These are phyloP conservation scores for Beauveria sp. DNA, from an alignment of 2,329 filamentous ascomycete species.

Conservation along the genomic window DNA sequence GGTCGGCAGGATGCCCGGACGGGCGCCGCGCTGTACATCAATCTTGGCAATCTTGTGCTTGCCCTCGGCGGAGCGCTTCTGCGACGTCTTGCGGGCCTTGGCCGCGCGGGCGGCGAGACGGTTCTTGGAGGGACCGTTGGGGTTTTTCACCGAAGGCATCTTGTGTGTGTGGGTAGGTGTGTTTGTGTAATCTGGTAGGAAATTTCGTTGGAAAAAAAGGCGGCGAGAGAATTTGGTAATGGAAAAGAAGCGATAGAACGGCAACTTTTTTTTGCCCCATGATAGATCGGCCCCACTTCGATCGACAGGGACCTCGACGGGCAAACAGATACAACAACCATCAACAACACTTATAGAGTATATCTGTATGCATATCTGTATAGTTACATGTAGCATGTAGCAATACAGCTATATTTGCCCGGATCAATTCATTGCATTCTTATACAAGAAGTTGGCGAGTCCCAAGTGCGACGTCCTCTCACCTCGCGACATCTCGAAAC, in stretches of 20 bases:
- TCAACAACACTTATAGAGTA: neutral
- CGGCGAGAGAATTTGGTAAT: neutral
- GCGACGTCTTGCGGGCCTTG: slow-evolving; percentile 34
- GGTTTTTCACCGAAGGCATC: slow-evolving; percentile 52
- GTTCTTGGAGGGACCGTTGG: slow-evolving; percentile 49
- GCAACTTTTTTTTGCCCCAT: slow-evolving; percentile 5
- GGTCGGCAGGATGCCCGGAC: slow-evolving; percentile 45
- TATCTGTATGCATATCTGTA: neutral
- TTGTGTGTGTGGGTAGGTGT: slow-evolving; percentile 2
- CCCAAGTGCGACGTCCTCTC: no score
- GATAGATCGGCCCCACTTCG: slow-evolving; percentile 5
- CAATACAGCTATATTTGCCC: no score
- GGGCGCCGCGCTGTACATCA: slow-evolving; percentile 41
- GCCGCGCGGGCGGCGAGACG: slow-evolving; percentile 39
- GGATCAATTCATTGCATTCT: no score
- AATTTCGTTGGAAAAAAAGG: neutral
- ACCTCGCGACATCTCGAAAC: no score
- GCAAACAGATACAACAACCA: neutral
- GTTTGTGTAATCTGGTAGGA: neutral
- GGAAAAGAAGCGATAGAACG: neutral
- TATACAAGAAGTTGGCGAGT: no score
- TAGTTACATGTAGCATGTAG: no score
- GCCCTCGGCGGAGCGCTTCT: slow-evolving; percentile 32
- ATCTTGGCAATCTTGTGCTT: slow-evolving; percentile 33
- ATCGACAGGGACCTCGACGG: neutral